A percentile compares a stretch with the other conserved stretches of the same genome.
phyloP scores from a whole-genome alignment of 345 rosid species.

The Theobroma cacao region DNA sequence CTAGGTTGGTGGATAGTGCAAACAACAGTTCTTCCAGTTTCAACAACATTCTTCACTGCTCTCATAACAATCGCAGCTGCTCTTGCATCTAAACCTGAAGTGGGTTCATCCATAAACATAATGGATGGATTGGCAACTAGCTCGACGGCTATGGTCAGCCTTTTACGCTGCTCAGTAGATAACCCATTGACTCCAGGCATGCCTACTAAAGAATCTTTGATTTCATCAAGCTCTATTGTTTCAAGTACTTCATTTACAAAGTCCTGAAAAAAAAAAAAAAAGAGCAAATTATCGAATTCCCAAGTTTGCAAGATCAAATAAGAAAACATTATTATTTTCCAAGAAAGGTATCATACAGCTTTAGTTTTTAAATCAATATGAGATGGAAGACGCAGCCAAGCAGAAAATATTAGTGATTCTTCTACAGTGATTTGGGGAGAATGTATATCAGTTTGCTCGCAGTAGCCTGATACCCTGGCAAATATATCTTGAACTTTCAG shows the following conservation, averaged over 20 bases:
- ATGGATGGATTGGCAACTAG: constrained; percentile 54
- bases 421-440: constrained; percentile 70
- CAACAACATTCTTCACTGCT: constrained; percentile 46
- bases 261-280: constrained; percentile 21
- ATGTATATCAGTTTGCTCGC: constrained; percentile 81
- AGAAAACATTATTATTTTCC: neutral
- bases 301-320: neutral
- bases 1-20: constrained; percentile 61
- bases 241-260: constrained; percentile 42
- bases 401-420: constrained; percentile 46
- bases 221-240: constrained; percentile 44
- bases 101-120: constrained; percentile 56
- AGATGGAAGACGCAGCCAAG: constrained; percentile 64
- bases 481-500: constrained; percentile 71
- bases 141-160: constrained; percentile 53
- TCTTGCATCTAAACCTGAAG: constrained; percentile 53
- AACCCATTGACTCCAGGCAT: constrained; percentile 37
- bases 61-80: constrained; percentile 60
- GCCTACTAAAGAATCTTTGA: constrained; percentile 45
- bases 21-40: constrained; percentile 49
- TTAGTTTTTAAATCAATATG: constrained; percentile 52
- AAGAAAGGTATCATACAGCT: constrained; percentile 25
- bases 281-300: neutral
- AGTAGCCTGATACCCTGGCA: constrained; percentile 86
- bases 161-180: constrained; percentile 50